These are phyloP conservation scores for Annulohypoxylon maeteangense DNA, from an alignment of 495 filamentous ascomycete species.

Conservation along the genomic window DNA sequence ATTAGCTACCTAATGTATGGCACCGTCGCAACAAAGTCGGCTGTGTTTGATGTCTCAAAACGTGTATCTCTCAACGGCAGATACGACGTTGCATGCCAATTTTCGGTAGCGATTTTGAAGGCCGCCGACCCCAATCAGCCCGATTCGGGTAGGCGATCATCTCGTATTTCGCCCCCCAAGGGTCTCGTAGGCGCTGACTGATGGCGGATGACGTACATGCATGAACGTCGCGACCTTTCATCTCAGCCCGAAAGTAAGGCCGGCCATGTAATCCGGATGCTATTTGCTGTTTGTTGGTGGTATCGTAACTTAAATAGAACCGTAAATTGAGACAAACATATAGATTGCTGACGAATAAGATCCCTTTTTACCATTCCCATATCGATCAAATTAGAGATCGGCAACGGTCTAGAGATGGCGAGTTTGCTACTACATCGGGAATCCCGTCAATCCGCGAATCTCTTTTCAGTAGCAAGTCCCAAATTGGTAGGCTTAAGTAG, in stretches of 20 bases:
- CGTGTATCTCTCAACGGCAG: neutral
- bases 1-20: neutral
- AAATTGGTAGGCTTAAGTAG: neutral
- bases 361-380: neutral
- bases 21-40: neutral
- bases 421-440: neutral
- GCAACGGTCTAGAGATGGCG: neutral
- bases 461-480: neutral
- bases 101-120: neutral
- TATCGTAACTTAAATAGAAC: constrained; percentile 2
- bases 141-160: constrained; percentile 32
- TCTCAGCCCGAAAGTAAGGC: constrained; percentile 13
- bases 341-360: neutral
- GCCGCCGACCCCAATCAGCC: constrained; percentile 2
- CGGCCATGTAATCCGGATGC: too few relatives aligned
- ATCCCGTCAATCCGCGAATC: neutral
- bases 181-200: constrained; percentile 18
- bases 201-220: constrained; percentile 26
- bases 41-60: constrained; percentile 24
- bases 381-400: neutral
- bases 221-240: constrained; percentile 24
- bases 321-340: constrained; percentile 19
- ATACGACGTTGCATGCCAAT: constrained; percentile 32
- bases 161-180: constrained; percentile 32
- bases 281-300: constrained; percentile 14